Percentiles rank a stretch among this genome's conserved stretches.
These are phyloP conservation scores for Saksenaea vasiformis DNA, from an alignment of 371 early-diverging fungal species.

Conservation along the genomic window DNA sequence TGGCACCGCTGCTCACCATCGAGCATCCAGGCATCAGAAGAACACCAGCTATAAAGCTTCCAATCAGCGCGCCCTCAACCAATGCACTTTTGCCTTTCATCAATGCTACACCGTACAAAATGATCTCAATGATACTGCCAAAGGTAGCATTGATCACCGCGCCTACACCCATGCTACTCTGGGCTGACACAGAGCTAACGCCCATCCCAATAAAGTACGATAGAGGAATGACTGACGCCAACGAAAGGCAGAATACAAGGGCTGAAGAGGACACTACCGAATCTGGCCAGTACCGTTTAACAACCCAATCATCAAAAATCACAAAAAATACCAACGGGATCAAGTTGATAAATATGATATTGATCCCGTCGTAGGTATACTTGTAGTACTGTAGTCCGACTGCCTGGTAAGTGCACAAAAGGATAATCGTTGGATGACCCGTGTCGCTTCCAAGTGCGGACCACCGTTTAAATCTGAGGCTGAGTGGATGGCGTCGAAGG, in stretches of 20 bases:
- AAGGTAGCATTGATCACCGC: conserved; percentile 97
- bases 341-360: conserved; percentile 94
- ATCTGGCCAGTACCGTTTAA: conserved; percentile 53
- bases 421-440: conserved; percentile 46
- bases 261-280: conserved; percentile 58
- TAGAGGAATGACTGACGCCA: conserved; percentile 89
- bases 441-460: conserved; percentile 16
- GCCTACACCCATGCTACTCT: conserved; percentile 88
- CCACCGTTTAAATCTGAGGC: conserved; percentile 28
- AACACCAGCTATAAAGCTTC: conserved; percentile 87
- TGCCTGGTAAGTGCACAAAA: conserved; percentile 81
- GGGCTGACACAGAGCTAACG: conserved; percentile 93
- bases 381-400: conserved; percentile 85
- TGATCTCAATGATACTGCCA: conserved; percentile 94
- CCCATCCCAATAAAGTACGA: conserved; percentile 97
- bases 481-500: conserved; percentile 79
- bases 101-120: conserved; percentile 88
- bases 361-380: conserved; percentile 95
- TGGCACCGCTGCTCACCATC: conserved; percentile 93
- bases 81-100: conserved; percentile 84
- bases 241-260: conserved; percentile 78
- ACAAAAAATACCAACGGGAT: conserved; percentile 79
- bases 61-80: conserved; percentile 93
- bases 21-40: conserved; percentile 91
- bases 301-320: conserved; percentile 80